Base-by-base conservation (phyloP, 78 protist species). In the Cavenderia fasciculata region DNA sequence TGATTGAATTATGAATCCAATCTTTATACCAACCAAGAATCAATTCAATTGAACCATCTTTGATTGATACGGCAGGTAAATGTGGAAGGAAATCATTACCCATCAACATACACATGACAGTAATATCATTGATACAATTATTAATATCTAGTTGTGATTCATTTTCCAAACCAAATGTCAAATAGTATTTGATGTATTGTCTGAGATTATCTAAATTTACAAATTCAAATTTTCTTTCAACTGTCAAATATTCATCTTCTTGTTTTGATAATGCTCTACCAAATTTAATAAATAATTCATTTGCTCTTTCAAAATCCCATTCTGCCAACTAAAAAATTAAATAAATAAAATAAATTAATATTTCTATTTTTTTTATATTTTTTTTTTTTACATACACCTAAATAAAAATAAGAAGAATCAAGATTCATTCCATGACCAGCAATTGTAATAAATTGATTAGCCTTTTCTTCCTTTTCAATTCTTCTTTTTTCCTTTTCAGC, bases 61-160 rank as follows among this genome's bases (percentile, higher is more conserved):
- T 61, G 73, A 98, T 98, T 8, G 76, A 93, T 40, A 98, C 66
- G 8, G 97, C 46, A 11, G 99, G 99, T n/a, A 98, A 33, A 74
- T 96, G 98, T 18, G 99, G 99, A 12, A 98, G 74, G 66, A 99
- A 99, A 74, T 99, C 99, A 77, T 99, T 99, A 8, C 99, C 99
- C 1, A 95, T 88, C 25, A 98, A 89, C 92, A 95, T 95, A 91
- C 99, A 98, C 34, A 98, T 47, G 41, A 98, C 90, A 61, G 98
- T 91, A 31, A 94, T 96, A 65, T 99, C 99, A 85, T 99, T 99
- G 54, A 99, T 52, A 29, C 87, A 14, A 0, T 98, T 29, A 79
- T 98, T 98, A n/a, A 94, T 43, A 7, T 16, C 23, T 8, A 5
- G 11, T 10, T 29, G 38, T 2, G 12, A 11, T 1, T 31, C 18